These are phyloP conservation scores for Alternaria ventricosa DNA, from an alignment of 2,329 filamentous ascomycete genomes.

Conservation along the genomic window DNA sequence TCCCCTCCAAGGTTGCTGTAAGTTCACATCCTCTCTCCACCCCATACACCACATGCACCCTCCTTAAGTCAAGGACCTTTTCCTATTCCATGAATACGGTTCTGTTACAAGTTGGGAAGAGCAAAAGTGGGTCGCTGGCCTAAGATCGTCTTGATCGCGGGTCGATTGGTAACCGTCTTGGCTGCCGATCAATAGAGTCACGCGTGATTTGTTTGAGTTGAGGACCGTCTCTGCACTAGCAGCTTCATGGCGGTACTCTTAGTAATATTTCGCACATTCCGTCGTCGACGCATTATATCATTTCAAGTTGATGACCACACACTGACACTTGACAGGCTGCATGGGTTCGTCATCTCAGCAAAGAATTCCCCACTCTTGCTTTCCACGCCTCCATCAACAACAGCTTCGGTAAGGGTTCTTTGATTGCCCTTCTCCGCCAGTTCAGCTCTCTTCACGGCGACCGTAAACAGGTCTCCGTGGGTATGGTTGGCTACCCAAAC, in stretches of 20 bases:
- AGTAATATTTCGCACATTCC: constrained; percentile 95
- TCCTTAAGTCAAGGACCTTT: constrained; percentile 90
- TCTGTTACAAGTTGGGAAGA: constrained; percentile 99
- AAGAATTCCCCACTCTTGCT: constrained; percentile 90
- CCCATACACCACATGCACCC: constrained; percentile 57
- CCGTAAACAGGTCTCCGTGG: constrained; percentile 92
- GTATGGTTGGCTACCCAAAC: constrained; percentile 88
- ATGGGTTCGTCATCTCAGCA: constrained; percentile 89
- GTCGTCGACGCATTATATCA: constrained; percentile 30
- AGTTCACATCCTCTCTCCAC: constrained; percentile 57
- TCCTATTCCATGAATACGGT: constrained; percentile 73
- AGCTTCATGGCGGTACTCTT: constrained; percentile 85
- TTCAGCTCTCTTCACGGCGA: constrained; percentile 89
- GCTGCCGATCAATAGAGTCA: constrained; percentile 75
- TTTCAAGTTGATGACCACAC: constrained; percentile 13
- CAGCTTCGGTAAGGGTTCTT: constrained; percentile 92
- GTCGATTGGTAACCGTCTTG: constrained; percentile 88
- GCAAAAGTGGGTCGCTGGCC: constrained; percentile 73
- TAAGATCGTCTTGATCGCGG: constrained; percentile 68
- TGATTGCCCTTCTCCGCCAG: constrained; percentile 90
- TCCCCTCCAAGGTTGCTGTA: constrained; percentile 93
- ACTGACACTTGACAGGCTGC: constrained; percentile 69
- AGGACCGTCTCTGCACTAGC: constrained; percentile 72
- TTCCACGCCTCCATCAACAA: constrained; percentile 96
- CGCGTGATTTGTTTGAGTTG: constrained; percentile 97